Conservation (phyloP, 2,329 filamentous ascomycete species). For the Botrytis fabae region DNA sequence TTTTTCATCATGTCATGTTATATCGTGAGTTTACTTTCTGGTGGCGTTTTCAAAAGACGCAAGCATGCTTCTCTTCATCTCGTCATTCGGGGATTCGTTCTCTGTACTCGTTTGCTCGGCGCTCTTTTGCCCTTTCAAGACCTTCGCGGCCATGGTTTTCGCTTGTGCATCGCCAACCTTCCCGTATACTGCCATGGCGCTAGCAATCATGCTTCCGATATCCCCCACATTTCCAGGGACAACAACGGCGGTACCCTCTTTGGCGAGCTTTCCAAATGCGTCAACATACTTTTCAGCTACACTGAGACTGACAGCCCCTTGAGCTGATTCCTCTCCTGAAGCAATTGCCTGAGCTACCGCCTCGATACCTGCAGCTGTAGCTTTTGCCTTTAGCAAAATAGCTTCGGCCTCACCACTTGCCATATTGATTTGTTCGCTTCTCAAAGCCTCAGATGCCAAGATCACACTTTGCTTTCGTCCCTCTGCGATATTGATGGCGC, state of each 20-base stretch:
- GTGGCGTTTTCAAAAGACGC: slow-evolving; percentile 48
- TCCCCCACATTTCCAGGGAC: slow-evolving; percentile 97
- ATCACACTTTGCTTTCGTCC: slow-evolving; percentile 97
- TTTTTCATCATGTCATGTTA: not conserved
- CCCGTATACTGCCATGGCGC: slow-evolving; percentile 90
- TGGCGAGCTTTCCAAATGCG: slow-evolving; percentile 87
- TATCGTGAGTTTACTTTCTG: slow-evolving; percentile 37
- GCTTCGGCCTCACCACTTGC: slow-evolving; percentile 93
- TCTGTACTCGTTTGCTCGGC: slow-evolving; percentile 34
- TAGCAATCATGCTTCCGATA: slow-evolving; percentile 94
- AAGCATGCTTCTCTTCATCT: slow-evolving; percentile 50
- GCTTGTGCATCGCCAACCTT: slow-evolving; percentile 84
- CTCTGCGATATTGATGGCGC: slow-evolving; percentile 98
- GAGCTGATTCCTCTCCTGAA: slow-evolving; percentile 71
- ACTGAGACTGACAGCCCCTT: slow-evolving; percentile 79
- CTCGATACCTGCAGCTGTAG: slow-evolving; percentile 86
- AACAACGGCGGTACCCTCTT: slow-evolving; percentile 92
- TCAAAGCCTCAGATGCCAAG: slow-evolving; percentile 87
- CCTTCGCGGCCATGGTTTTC: slow-evolving; percentile 60
- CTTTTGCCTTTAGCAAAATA: slow-evolving; percentile 79
- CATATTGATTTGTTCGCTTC: slow-evolving; percentile 88
- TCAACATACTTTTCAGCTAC: slow-evolving; percentile 99
- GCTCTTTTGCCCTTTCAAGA: slow-evolving; percentile 45
- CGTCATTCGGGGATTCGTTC: slow-evolving; percentile 41
- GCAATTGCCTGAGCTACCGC: slow-evolving; percentile 76